phyloP scores from a whole-genome alignment of 176 grass and related monocot species.

The Aegilops umbellulata region DNA sequence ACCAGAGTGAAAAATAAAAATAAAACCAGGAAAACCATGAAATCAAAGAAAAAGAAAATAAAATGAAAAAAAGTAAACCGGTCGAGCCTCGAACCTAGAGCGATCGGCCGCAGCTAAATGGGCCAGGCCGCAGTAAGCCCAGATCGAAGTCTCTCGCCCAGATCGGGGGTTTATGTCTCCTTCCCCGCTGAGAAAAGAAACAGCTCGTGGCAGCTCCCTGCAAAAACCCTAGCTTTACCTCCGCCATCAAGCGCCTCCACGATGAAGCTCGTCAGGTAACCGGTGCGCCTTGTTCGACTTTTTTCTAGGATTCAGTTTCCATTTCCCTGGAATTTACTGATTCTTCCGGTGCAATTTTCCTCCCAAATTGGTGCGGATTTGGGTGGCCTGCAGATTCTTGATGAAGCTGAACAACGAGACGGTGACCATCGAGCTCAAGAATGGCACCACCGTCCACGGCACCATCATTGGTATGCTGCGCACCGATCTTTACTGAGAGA shows the following conservation, averaged over 20 bases:
- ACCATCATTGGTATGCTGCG: conserved; percentile 63
- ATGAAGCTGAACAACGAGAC: conserved; percentile 96
- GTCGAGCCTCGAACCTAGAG: no score
- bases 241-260: conserved; percentile 23
- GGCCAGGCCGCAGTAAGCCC: background rate
- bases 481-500: background rate
- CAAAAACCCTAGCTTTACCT: conserved; percentile 43
- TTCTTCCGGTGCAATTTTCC: conserved; percentile 3
- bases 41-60: no score
- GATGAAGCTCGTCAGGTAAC: conserved; percentile 86
- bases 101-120: no score
- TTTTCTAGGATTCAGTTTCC: background rate
- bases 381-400: conserved; percentile 52
- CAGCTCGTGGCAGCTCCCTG: conserved; percentile 48
- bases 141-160: background rate
- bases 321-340: background rate
- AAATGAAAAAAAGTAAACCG: no score
- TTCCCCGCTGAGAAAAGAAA: conserved; percentile 7
- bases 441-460: conserved; percentile 69
- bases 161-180: conserved; percentile 27
- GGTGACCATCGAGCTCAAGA: conserved; percentile 83
- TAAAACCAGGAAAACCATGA: no score
- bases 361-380: conserved; percentile 28
- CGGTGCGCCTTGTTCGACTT: background rate
- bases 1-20: no score